Evolutionary conservation across 2,329 filamentous ascomycete genomes (phyloP), one percentile per base, ranked within the genome.

Genomic region (Thelonectria discophora): DNA sequence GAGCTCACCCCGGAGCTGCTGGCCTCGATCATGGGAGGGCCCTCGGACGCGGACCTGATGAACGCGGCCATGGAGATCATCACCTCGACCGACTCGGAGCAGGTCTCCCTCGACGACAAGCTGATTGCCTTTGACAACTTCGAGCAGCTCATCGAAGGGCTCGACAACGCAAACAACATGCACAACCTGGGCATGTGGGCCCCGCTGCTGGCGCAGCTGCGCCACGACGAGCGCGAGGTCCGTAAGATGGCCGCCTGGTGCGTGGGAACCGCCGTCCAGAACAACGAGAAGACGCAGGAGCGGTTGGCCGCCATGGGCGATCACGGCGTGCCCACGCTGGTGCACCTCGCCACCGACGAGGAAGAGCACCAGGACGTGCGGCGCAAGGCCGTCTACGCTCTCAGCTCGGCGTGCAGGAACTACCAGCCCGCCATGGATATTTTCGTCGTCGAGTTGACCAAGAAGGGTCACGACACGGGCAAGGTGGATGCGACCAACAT

Each of bases 111-210:
- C 51, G 90, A 93, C 45, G 87, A 92, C 78, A 93, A 92, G 76
- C 79, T 96, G 55, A 86, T 89, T 60, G 94, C 94, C 39, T 96
- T 97, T 78, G 94, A 97, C 84, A 97, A 97, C 80, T 90, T 97
- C 65, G 94, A 97, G 80, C 92, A 97, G 77, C 83, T 97, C 61
- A 90, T 97, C 72, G 93, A 97, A 81, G 88, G 87, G 65, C 88
- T 98, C 70, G 95, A 99, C 83, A 99, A 99, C 77, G 94, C 95
- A 60, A 99, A 98, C 82, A 96, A 97, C 79, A 86, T 99, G 69
- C 88, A 88, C 67, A 86, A 86, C 27, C 81, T 97, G 18, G 85
- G 85, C 7, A 83, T 98, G 32, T 99, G 95, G 95, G 85, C 86
- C 11, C 92, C 92, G 10, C 82, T 99, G 40, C 81, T 97, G 11